Percentiles rank a stretch among this genome's conserved stretches.
Evolutionary conservation across 2,329 filamentous ascomycete species (phyloP).

Genomic region (Septoria petroselini): DNA sequence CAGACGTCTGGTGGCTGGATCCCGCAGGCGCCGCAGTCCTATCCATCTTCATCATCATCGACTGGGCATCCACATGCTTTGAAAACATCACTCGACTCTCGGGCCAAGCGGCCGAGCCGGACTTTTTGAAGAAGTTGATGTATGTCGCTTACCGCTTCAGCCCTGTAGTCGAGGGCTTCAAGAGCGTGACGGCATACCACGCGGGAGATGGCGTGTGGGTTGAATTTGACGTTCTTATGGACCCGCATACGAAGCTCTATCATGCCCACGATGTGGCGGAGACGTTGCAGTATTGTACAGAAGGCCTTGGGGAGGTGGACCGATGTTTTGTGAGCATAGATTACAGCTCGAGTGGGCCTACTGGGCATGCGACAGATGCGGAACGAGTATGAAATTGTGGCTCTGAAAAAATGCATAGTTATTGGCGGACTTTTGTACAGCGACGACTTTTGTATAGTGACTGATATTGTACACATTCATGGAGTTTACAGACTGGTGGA

Average conservation of each 20-base stretch:
- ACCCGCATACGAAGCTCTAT: conserved; percentile 52
- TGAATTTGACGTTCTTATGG: conserved; percentile 59
- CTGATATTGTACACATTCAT: too few relatives aligned
- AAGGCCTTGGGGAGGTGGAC: conserved; percentile 54
- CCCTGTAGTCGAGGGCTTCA: conserved; percentile 39
- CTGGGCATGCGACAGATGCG: conserved; percentile 41
- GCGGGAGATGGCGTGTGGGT: conserved; percentile 62
- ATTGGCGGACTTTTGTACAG: too few relatives aligned
- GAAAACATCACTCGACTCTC: conserved; percentile 59
- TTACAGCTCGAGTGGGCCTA: conserved; percentile 44
- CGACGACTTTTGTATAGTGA: too few relatives aligned
- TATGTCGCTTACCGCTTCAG: conserved; percentile 54
- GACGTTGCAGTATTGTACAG: conserved; percentile 61
- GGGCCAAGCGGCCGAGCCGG: conserved; percentile 54
- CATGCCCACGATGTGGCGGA: conserved; percentile 60
- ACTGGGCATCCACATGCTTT: conserved; percentile 60
- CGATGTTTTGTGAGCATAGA: conserved; percentile 53
- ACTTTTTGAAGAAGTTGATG: conserved; percentile 55
- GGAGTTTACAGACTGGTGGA: too few relatives aligned
- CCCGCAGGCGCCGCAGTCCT: conserved; percentile 60
- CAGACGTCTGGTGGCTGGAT: conserved; percentile 66
- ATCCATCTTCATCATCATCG: conserved; percentile 65
- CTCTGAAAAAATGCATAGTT: too few relatives aligned
- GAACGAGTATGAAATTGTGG: conserved; percentile 12
- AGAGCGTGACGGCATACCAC: conserved; percentile 54